Percentiles rank a stretch among this genome's conserved stretches.
Evolutionary conservation across 441 rosid species (phyloP).

Genomic region (Eutrema salsugineum): DNA sequence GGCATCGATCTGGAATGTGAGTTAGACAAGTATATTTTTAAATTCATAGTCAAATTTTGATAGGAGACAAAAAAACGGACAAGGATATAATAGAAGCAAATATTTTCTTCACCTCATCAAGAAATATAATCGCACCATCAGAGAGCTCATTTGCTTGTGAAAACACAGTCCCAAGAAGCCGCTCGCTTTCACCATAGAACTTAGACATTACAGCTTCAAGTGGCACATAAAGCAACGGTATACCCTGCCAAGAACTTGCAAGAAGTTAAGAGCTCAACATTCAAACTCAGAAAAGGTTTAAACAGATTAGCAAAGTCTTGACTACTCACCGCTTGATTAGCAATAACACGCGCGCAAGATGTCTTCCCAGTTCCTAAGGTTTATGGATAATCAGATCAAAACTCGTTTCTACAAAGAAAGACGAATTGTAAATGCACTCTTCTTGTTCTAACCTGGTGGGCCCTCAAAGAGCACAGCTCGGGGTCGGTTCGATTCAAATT

Average conservation of each 20-base stretch:
- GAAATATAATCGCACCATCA: slow-evolving; percentile 78
- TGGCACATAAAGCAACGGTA: slow-evolving; percentile 86
- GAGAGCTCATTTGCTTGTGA: slow-evolving; percentile 85
- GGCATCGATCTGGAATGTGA: slow-evolving; percentile 74
- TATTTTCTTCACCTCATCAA: slow-evolving; percentile 69
- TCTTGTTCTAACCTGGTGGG: slow-evolving; percentile 69
- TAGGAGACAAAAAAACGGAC: neutral
- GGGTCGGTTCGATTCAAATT: slow-evolving; percentile 95
- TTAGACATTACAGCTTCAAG: slow-evolving; percentile 89
- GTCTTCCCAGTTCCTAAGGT: slow-evolving; percentile 93
- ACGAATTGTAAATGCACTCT: neutral
- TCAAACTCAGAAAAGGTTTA: neutral
- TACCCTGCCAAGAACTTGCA: slow-evolving; percentile 47
- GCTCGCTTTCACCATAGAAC: slow-evolving; percentile 93
- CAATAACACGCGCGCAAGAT: slow-evolving; percentile 90
- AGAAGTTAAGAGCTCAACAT: neutral
- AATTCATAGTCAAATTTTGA: neutral
- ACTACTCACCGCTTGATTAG: slow-evolving; percentile 78
- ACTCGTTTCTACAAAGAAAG: neutral
- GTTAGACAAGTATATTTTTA: neutral
- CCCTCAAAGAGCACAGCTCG: slow-evolving; percentile 97
- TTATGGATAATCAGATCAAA: slow-evolving; percentile 12
- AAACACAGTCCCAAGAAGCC: slow-evolving; percentile 79
- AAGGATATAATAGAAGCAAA: neutral
- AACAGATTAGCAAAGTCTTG: neutral